Percentiles rank a stretch among this genome's conserved stretches.
These are phyloP conservation scores for Fraxinus latifolia DNA, from an alignment of 305 asterid genomes.

Conservation along the genomic window DNA sequence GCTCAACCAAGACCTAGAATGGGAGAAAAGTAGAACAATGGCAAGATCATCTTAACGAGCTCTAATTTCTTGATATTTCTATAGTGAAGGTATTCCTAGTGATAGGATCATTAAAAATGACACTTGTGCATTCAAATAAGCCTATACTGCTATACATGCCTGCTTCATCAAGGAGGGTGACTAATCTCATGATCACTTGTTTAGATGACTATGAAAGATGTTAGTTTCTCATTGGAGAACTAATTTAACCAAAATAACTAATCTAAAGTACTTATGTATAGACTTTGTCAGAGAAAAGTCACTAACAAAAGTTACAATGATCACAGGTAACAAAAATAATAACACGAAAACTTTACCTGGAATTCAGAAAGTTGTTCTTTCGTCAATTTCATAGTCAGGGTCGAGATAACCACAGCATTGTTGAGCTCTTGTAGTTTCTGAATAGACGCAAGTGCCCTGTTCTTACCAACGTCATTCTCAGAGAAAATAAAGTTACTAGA, in stretches of 20 bases:
- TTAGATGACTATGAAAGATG: background rate
- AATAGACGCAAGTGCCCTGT: conserved; percentile 85
- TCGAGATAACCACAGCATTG: conserved; percentile 75
- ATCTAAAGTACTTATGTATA: background rate
- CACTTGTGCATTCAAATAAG: background rate
- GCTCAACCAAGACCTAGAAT: background rate
- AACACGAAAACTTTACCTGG: conserved; percentile 49
- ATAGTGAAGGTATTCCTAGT: background rate
- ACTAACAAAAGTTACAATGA: background rate
- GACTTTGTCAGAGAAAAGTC: background rate
- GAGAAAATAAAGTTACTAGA: conserved; percentile 85
- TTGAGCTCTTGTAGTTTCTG: conserved; percentile 94
- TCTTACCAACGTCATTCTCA: conserved; percentile 85
- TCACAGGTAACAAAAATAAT: background rate
- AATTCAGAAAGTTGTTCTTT: conserved; percentile 70
- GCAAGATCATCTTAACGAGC: background rate
- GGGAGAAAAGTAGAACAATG: background rate
- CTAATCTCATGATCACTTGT: background rate
- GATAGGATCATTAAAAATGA: background rate
- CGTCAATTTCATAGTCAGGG: conserved; percentile 68
- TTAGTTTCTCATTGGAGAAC: background rate
- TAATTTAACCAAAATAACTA: background rate
- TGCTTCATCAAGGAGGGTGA: background rate
- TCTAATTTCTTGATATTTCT: background rate
- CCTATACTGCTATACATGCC: background rate